Evolutionary conservation across 768 basidiomycete genomes (phyloP), one percentile per base, ranked within the genome.

Genomic region (Suillus variegatus): DNA sequence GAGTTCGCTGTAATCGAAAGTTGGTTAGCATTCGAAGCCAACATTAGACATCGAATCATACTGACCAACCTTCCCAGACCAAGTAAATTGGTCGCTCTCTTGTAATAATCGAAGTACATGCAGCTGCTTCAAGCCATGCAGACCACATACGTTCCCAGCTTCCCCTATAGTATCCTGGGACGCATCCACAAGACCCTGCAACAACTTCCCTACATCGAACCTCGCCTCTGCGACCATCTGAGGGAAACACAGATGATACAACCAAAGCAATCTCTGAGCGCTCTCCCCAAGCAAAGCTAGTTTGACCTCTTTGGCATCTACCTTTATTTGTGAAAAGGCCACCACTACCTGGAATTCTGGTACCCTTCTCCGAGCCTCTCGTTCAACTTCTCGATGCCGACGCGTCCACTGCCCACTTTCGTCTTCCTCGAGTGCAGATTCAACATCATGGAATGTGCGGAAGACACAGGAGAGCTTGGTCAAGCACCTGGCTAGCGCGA

Each of bases 291-390:
- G 78, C 67, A 99, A 75, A 0, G 87, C 86, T 0, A 76, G 77
- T 74, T 80, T 86, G 63, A 78, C 81, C n/a, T 75, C 68, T 47
- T 78, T 78, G 6, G 75, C 71, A 40, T 46, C 54, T 54, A 62
- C 54, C 61, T 68, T 78, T 68, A 75, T 88, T 68, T 94, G 91
- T 7, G 90, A 89, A 72, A 95, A 92, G 0, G 88, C 92, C 12
- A 97, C 84, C 63, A 97, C 79, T 60, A 96, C 93, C 69, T 90
- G 87, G 65, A 96, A 90, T 60, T 96, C 95, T 0, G 97, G 96
- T 1, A 96, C 84, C 6, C 94, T 83, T 64, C 82, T 84, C 36
- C 92, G 83, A 40, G 87, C 83, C 75, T 95, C 93, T 69, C 84
- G 81, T 73, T 92, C 89, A n/a, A 95, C 71, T 67, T 96, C 93